Evolutionary conservation across 441 rosid species (phyloP).

Genomic region (Flueggea neowawraea): DNA sequence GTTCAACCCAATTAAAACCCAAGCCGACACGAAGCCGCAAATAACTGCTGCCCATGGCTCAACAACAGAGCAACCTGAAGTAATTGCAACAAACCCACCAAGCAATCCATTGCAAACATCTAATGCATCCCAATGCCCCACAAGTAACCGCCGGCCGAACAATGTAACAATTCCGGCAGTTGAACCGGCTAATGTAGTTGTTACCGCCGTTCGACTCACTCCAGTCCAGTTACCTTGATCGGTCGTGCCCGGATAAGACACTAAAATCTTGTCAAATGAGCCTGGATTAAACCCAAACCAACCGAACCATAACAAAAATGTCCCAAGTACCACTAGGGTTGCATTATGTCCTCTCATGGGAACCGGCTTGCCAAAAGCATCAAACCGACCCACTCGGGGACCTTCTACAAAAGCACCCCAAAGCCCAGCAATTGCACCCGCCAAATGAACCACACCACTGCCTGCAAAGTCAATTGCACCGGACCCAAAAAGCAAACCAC

Average conservation of each 20-base stretch:
- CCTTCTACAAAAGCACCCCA: slow-evolving; percentile 77
- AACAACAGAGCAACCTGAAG: slow-evolving; percentile 75
- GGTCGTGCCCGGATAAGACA: slow-evolving; percentile 48
- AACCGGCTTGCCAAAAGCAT: slow-evolving; percentile 59
- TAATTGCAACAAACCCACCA: slow-evolving; percentile 75
- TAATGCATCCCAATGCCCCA: slow-evolving; percentile 73
- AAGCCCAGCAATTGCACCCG: slow-evolving; percentile 68
- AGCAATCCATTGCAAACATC: slow-evolving; percentile 77
- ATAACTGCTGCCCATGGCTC: slow-evolving; percentile 85
- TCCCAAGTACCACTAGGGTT: slow-evolving; percentile 69
- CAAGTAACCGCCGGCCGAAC: slow-evolving; percentile 50
- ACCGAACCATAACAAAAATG: slow-evolving; percentile 72
- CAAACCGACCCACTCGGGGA: slow-evolving; percentile 70
- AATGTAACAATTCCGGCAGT: slow-evolving; percentile 64
- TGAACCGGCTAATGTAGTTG: slow-evolving; percentile 63
- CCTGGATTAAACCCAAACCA: slow-evolving; percentile 90
- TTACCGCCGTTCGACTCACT: slow-evolving; percentile 54
- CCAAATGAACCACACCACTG: slow-evolving; percentile 70
- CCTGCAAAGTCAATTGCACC: slow-evolving; percentile 90
- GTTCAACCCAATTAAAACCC: slow-evolving; percentile 64
- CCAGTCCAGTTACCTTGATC: slow-evolving; percentile 70
- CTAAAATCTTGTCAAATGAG: slow-evolving; percentile 57
- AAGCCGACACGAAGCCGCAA: slow-evolving; percentile 55
- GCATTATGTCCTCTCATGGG: slow-evolving; percentile 78
- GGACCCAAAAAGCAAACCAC: slow-evolving; percentile 43